Base-by-base conservation (phyloP, 2,329 filamentous ascomycete genomes). In the Aspergillus novofumigatus region DNA sequence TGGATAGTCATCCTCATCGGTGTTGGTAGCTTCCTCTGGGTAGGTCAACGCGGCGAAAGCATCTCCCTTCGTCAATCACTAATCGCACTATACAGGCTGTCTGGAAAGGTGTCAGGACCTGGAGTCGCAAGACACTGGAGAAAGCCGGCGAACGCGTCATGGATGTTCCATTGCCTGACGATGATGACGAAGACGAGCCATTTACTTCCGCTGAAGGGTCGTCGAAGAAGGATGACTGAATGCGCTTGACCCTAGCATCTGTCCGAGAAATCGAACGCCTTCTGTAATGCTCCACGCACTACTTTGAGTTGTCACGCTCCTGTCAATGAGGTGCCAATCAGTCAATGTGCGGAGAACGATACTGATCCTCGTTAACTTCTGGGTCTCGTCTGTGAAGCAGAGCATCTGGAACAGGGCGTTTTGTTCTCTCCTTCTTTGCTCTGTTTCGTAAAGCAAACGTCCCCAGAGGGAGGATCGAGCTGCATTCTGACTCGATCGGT, bases 271-370 rank as follows among this genome's bases (percentile, higher is more conserved):
- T 25, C 11, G 14, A 47, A 44, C 44, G 23, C 23, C 35, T 9
- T 17, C 17, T 10, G 28, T 26, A 21, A 54, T 20, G 41, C 32
- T 20, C 26, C 50, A 62, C 89, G 91, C 91, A 93, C 89, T 88
- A 90, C 89, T 88, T 96, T 96, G 89, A 96, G 92, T 94, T 96
- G 90, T 84, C 91, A 92, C 84, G 83, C 86, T 81, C 80, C 81
- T 84, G 79, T 83, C 89, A 84, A 84, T 93, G 87, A 86, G 85
- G 85, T 92, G 90, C 86, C 88, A 87, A 94, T 92, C 87, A 94
- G 92, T 96, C 92, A 90, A 86, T 87, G 89, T 95, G 92, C 92
- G 90, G 81, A 96, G 82, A 96, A 83, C 64, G 67, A 82, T 67
- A 65, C 53, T 67, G 65, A 60, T 65, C 65, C 69, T 72, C 65